Base-by-base conservation (phyloP, 495 filamentous ascomycete genomes). In the Lepraria neglecta region DNA sequence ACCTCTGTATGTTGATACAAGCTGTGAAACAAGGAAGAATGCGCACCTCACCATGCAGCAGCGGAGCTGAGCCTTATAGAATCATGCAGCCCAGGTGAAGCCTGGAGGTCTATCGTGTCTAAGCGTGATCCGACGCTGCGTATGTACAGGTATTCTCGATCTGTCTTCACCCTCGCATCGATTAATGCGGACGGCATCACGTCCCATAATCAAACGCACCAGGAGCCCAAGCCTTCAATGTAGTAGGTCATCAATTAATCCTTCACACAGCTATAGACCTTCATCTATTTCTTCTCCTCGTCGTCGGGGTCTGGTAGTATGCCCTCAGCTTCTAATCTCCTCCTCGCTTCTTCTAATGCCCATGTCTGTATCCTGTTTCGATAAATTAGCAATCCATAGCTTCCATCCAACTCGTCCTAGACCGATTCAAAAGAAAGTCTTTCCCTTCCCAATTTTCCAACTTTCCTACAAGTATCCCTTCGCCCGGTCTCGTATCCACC, bases 301-400 rank as follows among this genome's bases (percentile, higher is more conserved):
- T 77, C 35, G 79, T 76, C 11, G 28, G 89, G 87, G 69, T 95
- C 91, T 70, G 88, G 82, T 65, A 97, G 75, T 70, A 97, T 95
- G 51, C 94, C 94, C 78, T 99, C 94, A 19, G 83, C 87, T 77
- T 99, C 94, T 77, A 99, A 80, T 73, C 94, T 79, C 72, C 94
- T 82, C 59, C 92, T 82, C 44, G 94, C 94, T 76, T 99, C 94
- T 76, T 99, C 94, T 50, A 99, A 80, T 35, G 94, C 94, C 94
- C 94, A 99, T 54, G 92, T 97, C 80, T 97, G 92, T 85, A 99
- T 97, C 68, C 95, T 98, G 15, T 56, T 5, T 21, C 11, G 3
- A 19, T 3, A 9, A 24, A 12, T 55, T 11, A 61, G 59, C 50
- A 17, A 17, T 38, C 43, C 11, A 63, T 62, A 46, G 21, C 57